Percentiles rank a stretch among this genome's conserved stretches.
phyloP scores from a whole-genome alignment of 225 moss, liverwort and hornwort species.

The Marchantia polymorpha region DNA sequence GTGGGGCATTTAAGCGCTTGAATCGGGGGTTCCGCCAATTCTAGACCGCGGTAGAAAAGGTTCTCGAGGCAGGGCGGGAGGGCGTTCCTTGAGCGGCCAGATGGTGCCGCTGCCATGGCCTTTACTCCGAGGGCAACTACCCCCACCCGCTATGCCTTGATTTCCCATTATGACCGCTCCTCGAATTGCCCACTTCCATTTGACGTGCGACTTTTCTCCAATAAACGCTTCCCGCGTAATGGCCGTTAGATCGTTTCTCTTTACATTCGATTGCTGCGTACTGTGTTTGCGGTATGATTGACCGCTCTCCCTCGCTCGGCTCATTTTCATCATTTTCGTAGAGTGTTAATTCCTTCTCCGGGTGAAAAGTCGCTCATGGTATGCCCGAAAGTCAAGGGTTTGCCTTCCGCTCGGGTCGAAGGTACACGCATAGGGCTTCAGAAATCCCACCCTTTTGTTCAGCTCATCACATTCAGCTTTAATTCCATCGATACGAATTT shows the following conservation, averaged over 20 bases:
- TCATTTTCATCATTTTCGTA: background rate
- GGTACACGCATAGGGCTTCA: too few species aligned
- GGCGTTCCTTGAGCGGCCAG: background rate
- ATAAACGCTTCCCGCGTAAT: background rate
- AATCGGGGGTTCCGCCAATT: background rate
- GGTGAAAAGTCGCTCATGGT: too few species aligned
- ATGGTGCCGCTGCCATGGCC: background rate
- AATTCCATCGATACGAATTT: too few species aligned
- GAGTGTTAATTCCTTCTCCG: too few species aligned
- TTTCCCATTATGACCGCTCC: background rate
- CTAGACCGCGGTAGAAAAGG: background rate
- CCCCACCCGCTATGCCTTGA: background rate
- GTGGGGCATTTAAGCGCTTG: background rate
- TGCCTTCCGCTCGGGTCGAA: too few species aligned
- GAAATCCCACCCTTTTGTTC: too few species aligned
- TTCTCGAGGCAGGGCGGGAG: background rate
- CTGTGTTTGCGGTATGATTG: background rate
- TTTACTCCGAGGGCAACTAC: background rate
- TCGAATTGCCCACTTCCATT: background rate
- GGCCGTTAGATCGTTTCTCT: background rate
- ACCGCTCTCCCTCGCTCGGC: background rate
- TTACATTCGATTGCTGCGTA: background rate
- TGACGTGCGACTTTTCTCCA: background rate
- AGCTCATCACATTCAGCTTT: too few species aligned
- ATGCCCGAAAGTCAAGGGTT: too few species aligned